These are phyloP conservation scores for Pterocarpus santalinus DNA, from an alignment of 306 rosid species.

Conservation along the genomic window DNA sequence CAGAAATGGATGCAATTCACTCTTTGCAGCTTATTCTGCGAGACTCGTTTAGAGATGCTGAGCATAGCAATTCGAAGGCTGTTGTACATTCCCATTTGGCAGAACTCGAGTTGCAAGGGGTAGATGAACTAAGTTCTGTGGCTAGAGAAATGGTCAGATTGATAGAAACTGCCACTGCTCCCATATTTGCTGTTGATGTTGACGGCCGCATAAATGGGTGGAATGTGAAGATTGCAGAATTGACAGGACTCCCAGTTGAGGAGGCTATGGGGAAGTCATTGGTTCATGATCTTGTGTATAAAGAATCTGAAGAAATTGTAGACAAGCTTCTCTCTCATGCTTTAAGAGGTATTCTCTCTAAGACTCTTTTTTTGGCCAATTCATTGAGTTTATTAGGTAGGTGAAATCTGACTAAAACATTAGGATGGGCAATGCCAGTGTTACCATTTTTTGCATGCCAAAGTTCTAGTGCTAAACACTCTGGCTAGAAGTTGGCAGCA, in stretches of 20 bases:
- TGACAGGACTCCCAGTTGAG: constrained; percentile 90
- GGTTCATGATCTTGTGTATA: constrained; percentile 79
- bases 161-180: constrained; percentile 99
- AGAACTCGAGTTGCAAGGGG: constrained; percentile 75
- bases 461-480: constrained; percentile 26
- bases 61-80: constrained; percentile 75
- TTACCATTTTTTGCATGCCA: constrained; percentile 13
- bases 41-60: constrained; percentile 79
- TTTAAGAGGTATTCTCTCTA: constrained; percentile 72
- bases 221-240: constrained; percentile 94
- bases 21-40: constrained; percentile 94
- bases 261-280: constrained; percentile 96
- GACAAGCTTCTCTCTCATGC: constrained; percentile 78
- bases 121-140: constrained; percentile 94
- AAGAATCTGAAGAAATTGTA: constrained; percentile 80
- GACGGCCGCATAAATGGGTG: constrained; percentile 94
- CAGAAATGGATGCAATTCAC: constrained; percentile 98
- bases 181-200: constrained; percentile 90
- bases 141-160: constrained; percentile 98
- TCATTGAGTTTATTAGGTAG: constrained; percentile 33
- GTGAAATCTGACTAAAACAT: constrained; percentile 32
- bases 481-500: constrained; percentile 19
- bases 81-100: constrained; percentile 64
- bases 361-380: constrained; percentile 31
- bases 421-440: constrained; percentile 11